Conservation (phyloP, 148 eudicot species). For the Chenopodium album region DNA sequence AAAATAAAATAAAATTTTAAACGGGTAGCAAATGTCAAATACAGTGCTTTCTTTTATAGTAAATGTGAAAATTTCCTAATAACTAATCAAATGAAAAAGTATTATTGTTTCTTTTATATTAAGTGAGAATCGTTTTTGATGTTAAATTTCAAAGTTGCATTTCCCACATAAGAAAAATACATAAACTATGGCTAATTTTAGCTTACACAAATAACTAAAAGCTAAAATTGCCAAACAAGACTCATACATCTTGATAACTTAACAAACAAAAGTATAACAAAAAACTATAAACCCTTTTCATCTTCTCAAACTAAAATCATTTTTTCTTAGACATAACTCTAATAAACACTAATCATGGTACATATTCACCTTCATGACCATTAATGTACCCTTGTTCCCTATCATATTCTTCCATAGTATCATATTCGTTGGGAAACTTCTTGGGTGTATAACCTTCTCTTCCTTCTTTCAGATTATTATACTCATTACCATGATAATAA, state of each 20-base stretch:
- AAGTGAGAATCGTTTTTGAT: too few relatives aligned
- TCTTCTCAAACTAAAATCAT: constrained; percentile 3
- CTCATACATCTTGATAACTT: constrained; percentile 6
- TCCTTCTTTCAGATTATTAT: neutral
- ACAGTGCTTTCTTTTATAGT: too few relatives aligned
- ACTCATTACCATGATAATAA: neutral
- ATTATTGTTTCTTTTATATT: too few relatives aligned
- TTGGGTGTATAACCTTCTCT: constrained; percentile 6
- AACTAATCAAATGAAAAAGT: too few relatives aligned
- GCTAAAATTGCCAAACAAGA: neutral
- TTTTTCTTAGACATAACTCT: neutral
- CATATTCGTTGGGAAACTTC: constrained; percentile 23
- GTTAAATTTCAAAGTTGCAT: neutral
- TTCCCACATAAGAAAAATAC: neutral
- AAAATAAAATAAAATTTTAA: too few relatives aligned
- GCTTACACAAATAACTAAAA: neutral
- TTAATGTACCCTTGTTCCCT: constrained; percentile 30
- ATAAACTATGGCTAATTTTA: neutral
- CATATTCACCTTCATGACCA: constrained; percentile 13
- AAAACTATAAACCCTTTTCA: neutral
- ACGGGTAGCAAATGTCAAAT: too few relatives aligned
- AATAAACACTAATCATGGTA: constrained; percentile 4
- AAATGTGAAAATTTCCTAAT: too few relatives aligned
- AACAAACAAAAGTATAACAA: neutral
- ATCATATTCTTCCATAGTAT: constrained; percentile 29